Base-by-base conservation (phyloP, 2,329 filamentous ascomycete genomes). In the Orbilia blumenaviensis region DNA sequence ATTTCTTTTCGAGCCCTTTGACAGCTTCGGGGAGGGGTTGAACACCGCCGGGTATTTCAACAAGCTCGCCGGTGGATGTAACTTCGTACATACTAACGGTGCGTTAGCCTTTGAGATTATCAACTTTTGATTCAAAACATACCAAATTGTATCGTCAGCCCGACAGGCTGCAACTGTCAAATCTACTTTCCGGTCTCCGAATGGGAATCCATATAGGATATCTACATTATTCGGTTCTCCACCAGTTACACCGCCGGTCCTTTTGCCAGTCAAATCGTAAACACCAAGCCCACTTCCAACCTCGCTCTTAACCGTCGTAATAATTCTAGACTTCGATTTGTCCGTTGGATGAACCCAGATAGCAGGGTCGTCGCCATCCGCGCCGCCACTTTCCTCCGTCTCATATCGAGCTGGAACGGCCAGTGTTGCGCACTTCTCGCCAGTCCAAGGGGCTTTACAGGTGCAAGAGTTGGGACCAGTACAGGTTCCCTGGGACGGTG, bases 181-280 rank as follows among this genome's bases (percentile, higher is more conserved):
- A 77, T 88, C 86, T 0, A 86, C 81, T 0, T 79, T 84, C 2
- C 84, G 82, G 14, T 83, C 62, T 0, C 42, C 80, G 0, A 83
- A 81, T 3, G 82, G 78, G 52, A 88, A 85, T 8, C 82, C 83
- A 63, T 87, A 87, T 44, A 88, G 86, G 25, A 87, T 82, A 60
- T 88, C 86, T 0, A 87, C 86, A 38, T 88, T 87, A 74, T 87
- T 87, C 0, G 86, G 86, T 64, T 87, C 82, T 0, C 82, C 83
- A 0, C 85, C 85, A 0, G 80, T 69, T 5, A 86, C 81, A 2
- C 83, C 82, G 78, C 87, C 85, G 0, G 87, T 69, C 1, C 85
- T 80, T 25, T 85, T 86, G 0, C 86, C 86, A 7, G 81, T 80
- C 1, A 87, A 79, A 64, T 87, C 84, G 34, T 86, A 87, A 0